Percentiles rank a stretch among this genome's conserved stretches.
Conservation (phyloP, 2,329 filamentous ascomycete species). For the Parastagonospora nodorum region DNA sequence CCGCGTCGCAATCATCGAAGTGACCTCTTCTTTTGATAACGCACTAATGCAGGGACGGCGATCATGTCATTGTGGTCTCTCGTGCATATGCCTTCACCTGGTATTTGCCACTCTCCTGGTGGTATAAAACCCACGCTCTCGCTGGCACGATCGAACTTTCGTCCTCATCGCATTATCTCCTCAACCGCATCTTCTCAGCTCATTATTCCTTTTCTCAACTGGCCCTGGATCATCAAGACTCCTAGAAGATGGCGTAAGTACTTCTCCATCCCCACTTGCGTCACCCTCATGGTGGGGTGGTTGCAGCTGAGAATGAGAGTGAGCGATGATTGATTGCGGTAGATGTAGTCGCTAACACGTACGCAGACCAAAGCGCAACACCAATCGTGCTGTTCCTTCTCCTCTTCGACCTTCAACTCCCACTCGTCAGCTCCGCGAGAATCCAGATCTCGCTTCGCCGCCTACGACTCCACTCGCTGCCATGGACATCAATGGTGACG, state of each 20-base stretch:
- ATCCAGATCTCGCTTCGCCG: not conserved
- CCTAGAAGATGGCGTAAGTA: conserved; percentile 11
- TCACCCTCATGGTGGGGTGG: not conserved
- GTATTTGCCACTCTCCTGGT: not conserved
- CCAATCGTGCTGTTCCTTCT: not conserved
- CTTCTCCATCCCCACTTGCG: not conserved
- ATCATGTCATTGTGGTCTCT: not conserved
- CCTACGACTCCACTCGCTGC: not conserved
- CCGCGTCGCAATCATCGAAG: not conserved
- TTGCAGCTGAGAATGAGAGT: not conserved
- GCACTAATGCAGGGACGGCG: not conserved
- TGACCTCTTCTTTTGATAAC: not conserved
- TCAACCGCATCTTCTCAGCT: not conserved
- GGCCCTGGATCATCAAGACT: not conserved
- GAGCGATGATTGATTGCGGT: not conserved
- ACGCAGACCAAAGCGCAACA: conserved; percentile 3
- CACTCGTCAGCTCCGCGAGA: not conserved
- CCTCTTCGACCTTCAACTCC: conserved; percentile 2
- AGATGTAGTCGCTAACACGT: conserved; percentile 1
- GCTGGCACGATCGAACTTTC: not conserved
- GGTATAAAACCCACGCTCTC: not conserved
- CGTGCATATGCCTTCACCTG: conserved; percentile 1
- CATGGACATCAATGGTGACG: not conserved
- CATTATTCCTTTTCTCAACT: not conserved
- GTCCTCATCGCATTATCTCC: not conserved